Conservation (phyloP, 2,329 filamentous ascomycete genomes). For the Cladobotryum protrusum region DNA sequence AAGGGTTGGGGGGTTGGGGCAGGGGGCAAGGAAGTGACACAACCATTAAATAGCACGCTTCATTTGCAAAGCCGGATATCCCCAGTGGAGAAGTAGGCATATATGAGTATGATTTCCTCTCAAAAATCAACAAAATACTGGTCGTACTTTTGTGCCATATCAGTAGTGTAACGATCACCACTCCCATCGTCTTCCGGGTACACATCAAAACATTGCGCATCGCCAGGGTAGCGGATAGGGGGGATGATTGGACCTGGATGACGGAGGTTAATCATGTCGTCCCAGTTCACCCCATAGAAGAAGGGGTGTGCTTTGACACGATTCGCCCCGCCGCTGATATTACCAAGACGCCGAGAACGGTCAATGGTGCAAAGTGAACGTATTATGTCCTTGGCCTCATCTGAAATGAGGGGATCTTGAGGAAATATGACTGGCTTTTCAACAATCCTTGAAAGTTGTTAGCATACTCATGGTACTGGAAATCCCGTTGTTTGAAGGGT, state of each 20-base stretch:
- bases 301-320: slow-evolving; percentile 71
- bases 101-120: slow-evolving; percentile 12
- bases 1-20: neutral
- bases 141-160: slow-evolving; percentile 64
- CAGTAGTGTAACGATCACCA: slow-evolving; percentile 60
- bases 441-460: slow-evolving; percentile 56
- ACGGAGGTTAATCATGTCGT: slow-evolving; percentile 59
- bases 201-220: slow-evolving; percentile 74
- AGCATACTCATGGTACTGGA: neutral
- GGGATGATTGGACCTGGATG: slow-evolving; percentile 67
- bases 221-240: slow-evolving; percentile 64
- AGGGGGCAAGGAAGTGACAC: no score
- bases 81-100: neutral
- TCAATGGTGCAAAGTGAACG: slow-evolving; percentile 71
- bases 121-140: slow-evolving; percentile 66
- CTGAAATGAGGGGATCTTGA: slow-evolving; percentile 56
- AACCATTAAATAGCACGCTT: no score
- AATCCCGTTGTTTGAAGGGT: neutral
- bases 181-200: slow-evolving; percentile 71
- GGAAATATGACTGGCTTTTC: slow-evolving; percentile 73
- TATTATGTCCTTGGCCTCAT: slow-evolving; percentile 68
- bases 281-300: slow-evolving; percentile 69
- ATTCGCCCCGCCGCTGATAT: slow-evolving; percentile 66
- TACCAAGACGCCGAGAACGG: slow-evolving; percentile 69
- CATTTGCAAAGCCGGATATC: no score